Evolutionary conservation across 768 basidiomycete genomes (phyloP).

Genomic region (Mycena capillaripes): DNA sequence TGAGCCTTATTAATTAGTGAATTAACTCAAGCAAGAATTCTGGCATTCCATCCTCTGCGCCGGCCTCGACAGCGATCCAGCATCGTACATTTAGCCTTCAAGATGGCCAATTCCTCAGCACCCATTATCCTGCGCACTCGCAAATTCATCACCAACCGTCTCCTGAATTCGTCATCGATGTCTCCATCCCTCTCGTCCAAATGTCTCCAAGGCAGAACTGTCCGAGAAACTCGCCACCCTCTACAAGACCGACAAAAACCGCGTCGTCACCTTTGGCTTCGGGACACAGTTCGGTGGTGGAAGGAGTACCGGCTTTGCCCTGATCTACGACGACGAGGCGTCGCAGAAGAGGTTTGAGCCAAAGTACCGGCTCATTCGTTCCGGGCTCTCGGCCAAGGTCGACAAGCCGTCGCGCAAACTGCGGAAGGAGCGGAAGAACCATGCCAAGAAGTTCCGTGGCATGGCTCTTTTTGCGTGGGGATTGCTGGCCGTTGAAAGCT

Average conservation of each 20-base stretch:
- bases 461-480: constrained; percentile 41
- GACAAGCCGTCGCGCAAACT: constrained; percentile 96
- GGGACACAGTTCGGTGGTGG: constrained; percentile 98
- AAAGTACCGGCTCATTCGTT: constrained; percentile 91
- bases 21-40: too few species aligned
- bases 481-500: constrained; percentile 44
- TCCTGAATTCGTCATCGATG: constrained; percentile 95
- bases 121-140: constrained; percentile 97
- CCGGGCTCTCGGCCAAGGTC: constrained; percentile 79
- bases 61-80: constrained; percentile 55
- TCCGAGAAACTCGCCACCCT: constrained; percentile 91
- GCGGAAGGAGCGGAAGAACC: constrained; percentile 99
- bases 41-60: constrained; percentile 37
- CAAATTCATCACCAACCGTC: constrained; percentile 99
- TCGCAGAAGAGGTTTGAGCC: constrained; percentile 98
- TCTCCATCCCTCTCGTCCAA: constrained; percentile 96
- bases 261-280: constrained; percentile 95
- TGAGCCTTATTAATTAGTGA: too few species aligned
- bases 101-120: constrained; percentile 66
- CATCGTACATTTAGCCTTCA: constrained; percentile 42
- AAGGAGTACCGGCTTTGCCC: constrained; percentile 94
- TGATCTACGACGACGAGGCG: constrained; percentile 97
- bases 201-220: constrained; percentile 93
- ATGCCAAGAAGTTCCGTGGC: constrained; percentile 98
- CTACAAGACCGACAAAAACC: constrained; percentile 94